A percentile compares a stretch with the other conserved stretches of the same genome.
Evolutionary conservation across 345 rosid genomes (phyloP).

Genomic region (Acer negundo): DNA sequence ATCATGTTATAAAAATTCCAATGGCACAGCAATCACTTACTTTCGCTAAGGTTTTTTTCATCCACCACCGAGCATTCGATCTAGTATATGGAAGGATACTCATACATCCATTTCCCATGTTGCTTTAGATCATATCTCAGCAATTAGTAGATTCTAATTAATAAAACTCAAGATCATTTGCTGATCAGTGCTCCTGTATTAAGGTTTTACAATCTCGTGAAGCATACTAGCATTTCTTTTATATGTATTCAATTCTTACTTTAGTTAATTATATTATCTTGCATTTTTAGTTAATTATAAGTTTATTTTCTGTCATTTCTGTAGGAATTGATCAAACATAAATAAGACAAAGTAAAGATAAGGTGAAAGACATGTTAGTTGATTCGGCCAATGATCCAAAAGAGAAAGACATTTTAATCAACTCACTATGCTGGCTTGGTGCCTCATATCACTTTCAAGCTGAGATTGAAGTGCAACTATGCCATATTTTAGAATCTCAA

Average conservation of each 20-base stretch:
- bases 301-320: not conserved
- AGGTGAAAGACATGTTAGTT: not conserved
- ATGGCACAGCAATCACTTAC: too few species aligned
- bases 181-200: too few species aligned
- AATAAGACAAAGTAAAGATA: not conserved
- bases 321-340: not conserved
- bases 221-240: too few species aligned
- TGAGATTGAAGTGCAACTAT: not conserved
- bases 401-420: not conserved
- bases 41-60: not conserved
- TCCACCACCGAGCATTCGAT: not conserved
- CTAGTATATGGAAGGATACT: not conserved
- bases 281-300: too few species aligned
- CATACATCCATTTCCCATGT: too few species aligned
- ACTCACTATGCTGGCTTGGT: constrained; percentile 6
- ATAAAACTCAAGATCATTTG: not conserved
- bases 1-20: too few species aligned
- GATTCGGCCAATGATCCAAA: not conserved
- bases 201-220: too few species aligned
- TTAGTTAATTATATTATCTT: too few species aligned
- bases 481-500: not conserved
- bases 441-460: constrained; percentile 5
- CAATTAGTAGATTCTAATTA: too few species aligned
- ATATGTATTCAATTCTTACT: too few species aligned
- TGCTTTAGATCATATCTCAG: not conserved